A percentile compares a stretch with the other conserved stretches of the same genome.
phyloP scores from a whole-genome alignment of 441 rosid species.

The Omphalea diandra region DNA sequence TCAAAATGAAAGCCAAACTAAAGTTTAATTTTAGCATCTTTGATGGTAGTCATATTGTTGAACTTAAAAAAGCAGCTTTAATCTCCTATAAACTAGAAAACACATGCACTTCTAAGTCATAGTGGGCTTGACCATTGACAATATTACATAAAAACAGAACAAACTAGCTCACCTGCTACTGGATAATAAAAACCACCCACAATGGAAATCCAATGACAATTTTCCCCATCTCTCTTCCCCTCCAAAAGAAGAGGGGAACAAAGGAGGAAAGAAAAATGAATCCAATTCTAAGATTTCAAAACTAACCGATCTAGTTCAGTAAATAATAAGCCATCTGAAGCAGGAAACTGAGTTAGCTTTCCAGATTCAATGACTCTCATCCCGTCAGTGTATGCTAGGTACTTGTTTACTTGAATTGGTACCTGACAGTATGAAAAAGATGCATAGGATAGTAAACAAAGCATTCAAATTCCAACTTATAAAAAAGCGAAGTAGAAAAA shows the following conservation, averaged over 20 bases:
- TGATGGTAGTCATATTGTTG: neutral
- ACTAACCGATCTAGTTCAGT: slow-evolving; percentile 82
- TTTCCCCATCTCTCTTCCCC: neutral
- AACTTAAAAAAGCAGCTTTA: neutral
- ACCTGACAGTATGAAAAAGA: slow-evolving; percentile 40
- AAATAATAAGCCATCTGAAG: slow-evolving; percentile 71
- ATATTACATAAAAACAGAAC: neutral
- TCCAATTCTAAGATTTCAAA: slow-evolving; percentile 10
- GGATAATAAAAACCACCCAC: neutral
- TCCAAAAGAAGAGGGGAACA: neutral
- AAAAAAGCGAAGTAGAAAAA: neutral
- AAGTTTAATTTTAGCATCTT: neutral
- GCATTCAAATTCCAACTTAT: neutral
- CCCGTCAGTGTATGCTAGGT: slow-evolving; percentile 92
- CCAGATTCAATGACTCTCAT: slow-evolving; percentile 85
- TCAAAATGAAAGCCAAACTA: neutral
- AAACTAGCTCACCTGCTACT: neutral
- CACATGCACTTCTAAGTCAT: neutral
- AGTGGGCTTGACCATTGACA: neutral
- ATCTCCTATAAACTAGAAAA: neutral
- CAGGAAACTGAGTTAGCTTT: slow-evolving; percentile 54
- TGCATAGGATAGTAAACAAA: neutral
- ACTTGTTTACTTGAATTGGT: slow-evolving; percentile 93
- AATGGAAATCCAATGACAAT: neutral
- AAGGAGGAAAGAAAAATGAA: neutral